Conservation (phyloP, 2,329 filamentous ascomycete species). For the Scolecobasidium constrictum region DNA sequence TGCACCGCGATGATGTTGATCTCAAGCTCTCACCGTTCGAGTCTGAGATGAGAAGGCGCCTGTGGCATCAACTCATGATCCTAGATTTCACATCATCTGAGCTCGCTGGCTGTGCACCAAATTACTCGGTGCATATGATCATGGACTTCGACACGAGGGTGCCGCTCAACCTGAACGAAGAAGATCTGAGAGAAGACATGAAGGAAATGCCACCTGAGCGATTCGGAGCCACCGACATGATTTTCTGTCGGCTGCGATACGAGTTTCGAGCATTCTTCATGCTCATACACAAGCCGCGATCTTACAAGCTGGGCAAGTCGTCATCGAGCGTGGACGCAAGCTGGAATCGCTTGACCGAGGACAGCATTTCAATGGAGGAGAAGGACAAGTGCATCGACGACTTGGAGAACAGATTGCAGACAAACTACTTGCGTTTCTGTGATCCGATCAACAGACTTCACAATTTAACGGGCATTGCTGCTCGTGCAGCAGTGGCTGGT, state of each 20-base stretch:
- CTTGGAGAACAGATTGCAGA: slow-evolving; percentile 31
- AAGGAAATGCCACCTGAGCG: slow-evolving; percentile 30
- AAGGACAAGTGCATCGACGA: slow-evolving; percentile 26
- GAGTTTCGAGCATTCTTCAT: slow-evolving; percentile 30
- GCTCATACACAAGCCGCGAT: slow-evolving; percentile 10
- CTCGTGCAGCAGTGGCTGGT: slow-evolving; percentile 30
- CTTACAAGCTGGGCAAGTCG: neutral
- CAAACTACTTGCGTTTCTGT: slow-evolving; percentile 33
- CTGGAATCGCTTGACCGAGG: neutral
- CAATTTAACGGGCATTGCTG: slow-evolving; percentile 32
- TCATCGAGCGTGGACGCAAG: neutral
- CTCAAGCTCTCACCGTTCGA: slow-evolving; percentile 46
- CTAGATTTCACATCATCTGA: slow-evolving; percentile 47
- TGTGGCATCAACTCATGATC: slow-evolving; percentile 55
- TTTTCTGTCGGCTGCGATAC: slow-evolving; percentile 33
- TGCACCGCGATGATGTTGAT: slow-evolving; percentile 46
- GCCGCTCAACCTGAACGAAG: slow-evolving; percentile 45
- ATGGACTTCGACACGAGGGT: slow-evolving; percentile 32
- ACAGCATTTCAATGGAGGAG: slow-evolving; percentile 13
- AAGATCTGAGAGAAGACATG: slow-evolving; percentile 32
- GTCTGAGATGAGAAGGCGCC: slow-evolving; percentile 46
- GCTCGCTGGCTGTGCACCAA: slow-evolving; percentile 32
- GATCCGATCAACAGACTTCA: slow-evolving; percentile 32
- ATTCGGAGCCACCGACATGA: slow-evolving; percentile 37
- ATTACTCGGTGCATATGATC: neutral